Conservation (phyloP, 257 asterid genomes). For the Solanum virginianum region DNA sequence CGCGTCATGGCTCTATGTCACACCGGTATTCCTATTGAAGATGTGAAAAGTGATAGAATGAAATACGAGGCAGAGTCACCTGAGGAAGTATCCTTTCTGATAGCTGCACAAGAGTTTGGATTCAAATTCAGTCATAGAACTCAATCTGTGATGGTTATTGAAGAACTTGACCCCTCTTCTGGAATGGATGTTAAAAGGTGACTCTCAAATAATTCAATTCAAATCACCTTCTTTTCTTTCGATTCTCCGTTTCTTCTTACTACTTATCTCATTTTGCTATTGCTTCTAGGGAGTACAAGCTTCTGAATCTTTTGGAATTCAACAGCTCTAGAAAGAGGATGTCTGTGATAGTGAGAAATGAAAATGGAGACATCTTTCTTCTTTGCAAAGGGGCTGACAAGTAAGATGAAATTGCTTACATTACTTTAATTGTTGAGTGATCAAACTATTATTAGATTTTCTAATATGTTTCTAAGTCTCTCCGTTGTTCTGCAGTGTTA, state of each 20-base stretch:
- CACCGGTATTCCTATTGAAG: conserved; percentile 79
- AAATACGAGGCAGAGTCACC: conserved; percentile 95
- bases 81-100: conserved; percentile 83
- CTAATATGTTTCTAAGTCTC: conserved; percentile 21
- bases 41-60: conserved; percentile 45
- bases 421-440: not conserved
- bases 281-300: conserved; percentile 64
- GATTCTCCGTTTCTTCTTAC: not conserved
- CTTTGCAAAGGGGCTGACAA: conserved; percentile 91
- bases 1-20: conserved; percentile 79
- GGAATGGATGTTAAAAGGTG: conserved; percentile 65
- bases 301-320: conserved; percentile 80
- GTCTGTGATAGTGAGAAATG: conserved; percentile 76
- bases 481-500: conserved; percentile 45
- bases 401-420: not conserved
- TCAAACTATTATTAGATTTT: not conserved
- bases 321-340: conserved; percentile 95
- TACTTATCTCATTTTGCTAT: not conserved
- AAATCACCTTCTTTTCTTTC: not conserved
- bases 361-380: conserved; percentile 60
- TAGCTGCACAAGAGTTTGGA: conserved; percentile 93
- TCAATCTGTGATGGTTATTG: conserved; percentile 54
- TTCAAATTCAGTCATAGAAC: conserved; percentile 84
- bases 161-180: conserved; percentile 60
- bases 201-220: not conserved